phyloP scores from a whole-genome alignment of 805 yeast genomes.

The Candida gorgasii region DNA sequence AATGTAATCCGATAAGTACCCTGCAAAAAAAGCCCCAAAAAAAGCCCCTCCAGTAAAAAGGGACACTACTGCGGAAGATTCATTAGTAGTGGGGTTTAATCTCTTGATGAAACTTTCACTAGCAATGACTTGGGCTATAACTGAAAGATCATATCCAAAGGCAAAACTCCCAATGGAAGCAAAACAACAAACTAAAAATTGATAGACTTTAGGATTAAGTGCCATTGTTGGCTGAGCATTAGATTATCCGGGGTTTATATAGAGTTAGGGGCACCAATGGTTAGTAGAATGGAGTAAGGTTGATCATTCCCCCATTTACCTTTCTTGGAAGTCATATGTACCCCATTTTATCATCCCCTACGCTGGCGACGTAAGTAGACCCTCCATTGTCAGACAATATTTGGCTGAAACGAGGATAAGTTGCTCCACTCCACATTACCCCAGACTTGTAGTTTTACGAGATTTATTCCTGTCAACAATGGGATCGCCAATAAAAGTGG shows the following conservation, averaged over 20 bases:
- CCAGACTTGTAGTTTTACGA: neutral
- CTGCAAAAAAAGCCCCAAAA: constrained; percentile 18
- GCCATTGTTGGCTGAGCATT: constrained; percentile 10
- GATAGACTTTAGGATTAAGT: constrained; percentile 17
- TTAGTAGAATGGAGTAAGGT: neutral
- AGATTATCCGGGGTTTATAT: neutral
- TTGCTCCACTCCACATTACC: neutral
- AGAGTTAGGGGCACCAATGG: neutral
- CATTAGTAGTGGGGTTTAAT: constrained; percentile 16
- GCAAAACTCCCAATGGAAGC: constrained; percentile 19
- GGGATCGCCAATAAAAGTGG: neutral
- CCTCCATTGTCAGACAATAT: no score
- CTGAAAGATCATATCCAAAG: constrained; percentile 30
- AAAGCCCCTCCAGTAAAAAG: constrained; percentile 19
- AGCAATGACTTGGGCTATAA: constrained; percentile 31
- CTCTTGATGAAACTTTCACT: constrained; percentile 20
- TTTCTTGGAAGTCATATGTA: neutral
- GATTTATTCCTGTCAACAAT: constrained; percentile 1
- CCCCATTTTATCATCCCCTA: no score
- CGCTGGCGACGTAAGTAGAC: no score
- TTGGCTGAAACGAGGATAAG: no score
- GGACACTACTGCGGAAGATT: constrained; percentile 17
- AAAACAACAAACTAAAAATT: constrained; percentile 19
- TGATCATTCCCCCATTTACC: neutral
- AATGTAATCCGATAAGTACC: constrained; percentile 15